Evolutionary conservation across 2,329 filamentous ascomycete species (phyloP), one percentile per base, ranked within the genome.

Genomic region (Diaporthe humulicola): DNA sequence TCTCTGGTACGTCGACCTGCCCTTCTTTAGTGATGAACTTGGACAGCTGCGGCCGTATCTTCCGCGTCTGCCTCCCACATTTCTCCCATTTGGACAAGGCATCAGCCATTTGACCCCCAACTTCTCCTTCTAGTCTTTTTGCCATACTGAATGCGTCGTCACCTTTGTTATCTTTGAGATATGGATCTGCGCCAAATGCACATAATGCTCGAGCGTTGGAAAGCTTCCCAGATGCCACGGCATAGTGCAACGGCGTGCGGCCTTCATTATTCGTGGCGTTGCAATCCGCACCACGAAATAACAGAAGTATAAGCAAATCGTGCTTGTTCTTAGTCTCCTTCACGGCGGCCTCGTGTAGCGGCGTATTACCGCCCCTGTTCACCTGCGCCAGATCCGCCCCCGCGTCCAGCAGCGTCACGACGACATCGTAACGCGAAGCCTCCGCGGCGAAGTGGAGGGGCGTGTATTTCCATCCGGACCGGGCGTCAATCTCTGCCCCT

Each of bases 111-210:
- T 36, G 12, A 2, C 3, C 22, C 2, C 28, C 22, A 1, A 15
- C 10, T 9, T 17, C 4, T 1, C 5, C 1, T 1, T 36, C 30
- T 0, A 67, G 30, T n/a, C 10, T 4, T 28, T 17, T 25, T 0
- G 30, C 22, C 2, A 1, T 38, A n/a, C 38, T 7, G 17, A 67
- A 50, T 7, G 61, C 61, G 8, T 52, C 9, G 3, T 67, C n/a
- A 4, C 61, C 61, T 17, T 38, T 3, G 9, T 15, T 36, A 19
- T 67, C 28, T 30, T 36, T 52, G 61, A 28, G 19, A 6, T 15
- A 8, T 2, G 61, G 30, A 38, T 67, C 61, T 36, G 61, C 61
- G 8, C 61, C 19, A 28, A 67, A 38, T 2, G 42, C 61, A 52
- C 61, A 67, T 30, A 67, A 30, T 1, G 4, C 22, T 30, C 30